phyloP scores from a whole-genome alignment of 202 grass and related monocot species.

The Thinopyrum obtusiflorum region DNA sequence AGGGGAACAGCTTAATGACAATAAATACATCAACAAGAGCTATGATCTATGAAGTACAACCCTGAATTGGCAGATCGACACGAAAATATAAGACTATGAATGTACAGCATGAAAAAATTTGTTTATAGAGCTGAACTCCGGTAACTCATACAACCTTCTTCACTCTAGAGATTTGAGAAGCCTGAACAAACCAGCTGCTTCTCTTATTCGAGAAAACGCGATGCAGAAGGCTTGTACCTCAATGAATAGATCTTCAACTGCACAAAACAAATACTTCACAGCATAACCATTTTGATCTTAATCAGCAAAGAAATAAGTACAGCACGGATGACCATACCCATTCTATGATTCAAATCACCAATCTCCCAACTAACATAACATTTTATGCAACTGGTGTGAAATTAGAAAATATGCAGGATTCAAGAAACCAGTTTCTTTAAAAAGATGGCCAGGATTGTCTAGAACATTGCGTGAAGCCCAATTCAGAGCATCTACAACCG shows the following conservation, averaged over 20 bases:
- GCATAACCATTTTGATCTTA: not conserved
- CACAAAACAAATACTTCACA: slow-evolving; percentile 26
- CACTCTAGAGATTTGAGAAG: slow-evolving; percentile 89
- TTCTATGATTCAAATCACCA: slow-evolving; percentile 3
- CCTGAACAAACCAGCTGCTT: slow-evolving; percentile 82
- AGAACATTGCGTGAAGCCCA: slow-evolving; percentile 2
- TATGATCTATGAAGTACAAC: slow-evolving; percentile 27
- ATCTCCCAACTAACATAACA: not conserved
- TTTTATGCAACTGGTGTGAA: not conserved
- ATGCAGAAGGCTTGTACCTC: slow-evolving; percentile 99
- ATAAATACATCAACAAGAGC: slow-evolving; percentile 20
- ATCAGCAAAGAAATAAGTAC: not conserved
- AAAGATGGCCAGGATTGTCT: not conserved
- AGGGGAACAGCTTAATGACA: slow-evolving; percentile 19
- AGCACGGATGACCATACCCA: not conserved
- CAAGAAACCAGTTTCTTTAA: not conserved
- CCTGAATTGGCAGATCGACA: slow-evolving; percentile 10
- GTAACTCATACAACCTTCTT: slow-evolving; percentile 35
- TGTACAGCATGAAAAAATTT: slow-evolving; percentile 34
- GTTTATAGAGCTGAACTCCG: slow-evolving; percentile 22
- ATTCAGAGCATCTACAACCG: not conserved
- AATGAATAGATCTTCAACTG: slow-evolving; percentile 89
- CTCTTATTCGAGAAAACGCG: slow-evolving; percentile 84
- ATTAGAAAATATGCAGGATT: not conserved
- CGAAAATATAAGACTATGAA: slow-evolving; percentile 26